A percentile compares a stretch with the other conserved stretches of the same genome.
Conservation (phyloP, 352 stramenopile species). For the Globisporangium cystogenes region DNA sequence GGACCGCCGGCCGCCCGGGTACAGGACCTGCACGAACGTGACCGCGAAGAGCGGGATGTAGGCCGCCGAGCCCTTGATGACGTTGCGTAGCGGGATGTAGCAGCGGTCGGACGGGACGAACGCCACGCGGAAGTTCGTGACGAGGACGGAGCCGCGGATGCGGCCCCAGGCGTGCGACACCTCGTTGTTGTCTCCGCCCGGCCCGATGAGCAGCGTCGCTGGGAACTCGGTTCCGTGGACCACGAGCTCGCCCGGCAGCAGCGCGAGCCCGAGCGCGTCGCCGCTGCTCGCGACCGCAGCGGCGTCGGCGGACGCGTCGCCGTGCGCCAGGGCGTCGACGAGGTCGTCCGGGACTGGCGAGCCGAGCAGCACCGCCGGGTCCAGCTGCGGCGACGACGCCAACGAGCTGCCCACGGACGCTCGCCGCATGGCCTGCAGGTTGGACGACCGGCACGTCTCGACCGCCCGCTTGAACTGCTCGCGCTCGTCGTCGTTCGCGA, state of each 20-base stretch:
- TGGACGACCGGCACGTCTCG: conserved; percentile 38
- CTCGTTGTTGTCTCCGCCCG: conserved; percentile 51
- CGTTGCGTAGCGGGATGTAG: conserved; percentile 28
- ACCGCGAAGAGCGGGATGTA: conserved; percentile 80
- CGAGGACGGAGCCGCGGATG: conserved; percentile 49
- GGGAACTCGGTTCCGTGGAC: conserved; percentile 38
- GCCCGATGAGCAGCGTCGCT: conserved; percentile 55
- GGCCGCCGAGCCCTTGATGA: conserved; percentile 32
- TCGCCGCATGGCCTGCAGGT: conserved; percentile 32
- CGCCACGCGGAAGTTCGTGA: conserved; percentile 79
- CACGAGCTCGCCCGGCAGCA: conserved; percentile 33
- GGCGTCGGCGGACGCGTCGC: not conserved
- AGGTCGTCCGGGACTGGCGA: conserved; percentile 23
- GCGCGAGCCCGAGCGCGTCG: conserved; percentile 3
- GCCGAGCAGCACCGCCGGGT: conserved; percentile 11
- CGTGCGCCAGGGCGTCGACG: not conserved
- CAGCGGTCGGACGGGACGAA: conserved; percentile 61
- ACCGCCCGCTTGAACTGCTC: conserved; percentile 60
- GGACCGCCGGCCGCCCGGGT: conserved; percentile 45
- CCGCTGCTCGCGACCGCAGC: not conserved
- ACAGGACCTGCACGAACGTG: conserved; percentile 50
- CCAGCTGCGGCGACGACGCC: conserved; percentile 17
- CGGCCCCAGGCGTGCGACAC: conserved; percentile 52
- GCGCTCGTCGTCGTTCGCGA: conserved; percentile 64
- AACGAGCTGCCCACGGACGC: conserved; percentile 17